Base-by-base conservation (phyloP, 2,329 filamentous ascomycete genomes). In the Thielaviopsis musarum region DNA sequence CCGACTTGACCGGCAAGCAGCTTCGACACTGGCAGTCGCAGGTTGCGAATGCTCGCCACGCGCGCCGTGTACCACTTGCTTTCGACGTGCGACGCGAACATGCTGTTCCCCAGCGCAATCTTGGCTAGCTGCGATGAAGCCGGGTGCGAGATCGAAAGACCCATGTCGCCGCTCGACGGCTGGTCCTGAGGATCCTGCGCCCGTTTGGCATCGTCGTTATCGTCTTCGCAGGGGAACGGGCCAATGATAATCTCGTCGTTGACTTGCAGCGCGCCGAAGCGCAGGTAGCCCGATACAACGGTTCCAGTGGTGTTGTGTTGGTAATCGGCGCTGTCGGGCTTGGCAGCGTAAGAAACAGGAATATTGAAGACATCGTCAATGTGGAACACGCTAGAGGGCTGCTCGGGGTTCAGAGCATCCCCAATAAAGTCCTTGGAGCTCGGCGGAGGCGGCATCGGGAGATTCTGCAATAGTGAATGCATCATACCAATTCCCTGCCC, bases 291-390 rank as follows among this genome's bases (percentile, higher is more conserved):
- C 51, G 89, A 91, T 5, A 96, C 78, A 15, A 98, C 87, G n/a
- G 82, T 78, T 7, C 84, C 84, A 21, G 74, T 71, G 57, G 79
- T 76, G 41, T 72, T 69, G 53, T 74, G 67, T 69, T 28, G 70
- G 66, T 60, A 73, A 67, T 59, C 74, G 10, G 58, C 38, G 13
- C 41, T 51, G 28, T 61, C 56, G 2, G 61, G 62, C 22, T 56
- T 56, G 7, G 54, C 15, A 1, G 61, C n/a, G 63, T 82, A 83
- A 1, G 82, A 81, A 0, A 80, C 78, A 1, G 85, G 80, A 15
- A 91, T 79, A 61, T 80, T 87, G 69, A 95, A 97, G 1, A 90
- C 83, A 65, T 96, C 91, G 67, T 97, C 91, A 24, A 97, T 80
- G 67, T 96, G 87, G 66, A 97, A 97, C 1, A 96, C 72, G 38